Evolutionary conservation across 2,329 filamentous ascomycete genomes (phyloP).

Genomic region (Endoconidiophora laricicola): DNA sequence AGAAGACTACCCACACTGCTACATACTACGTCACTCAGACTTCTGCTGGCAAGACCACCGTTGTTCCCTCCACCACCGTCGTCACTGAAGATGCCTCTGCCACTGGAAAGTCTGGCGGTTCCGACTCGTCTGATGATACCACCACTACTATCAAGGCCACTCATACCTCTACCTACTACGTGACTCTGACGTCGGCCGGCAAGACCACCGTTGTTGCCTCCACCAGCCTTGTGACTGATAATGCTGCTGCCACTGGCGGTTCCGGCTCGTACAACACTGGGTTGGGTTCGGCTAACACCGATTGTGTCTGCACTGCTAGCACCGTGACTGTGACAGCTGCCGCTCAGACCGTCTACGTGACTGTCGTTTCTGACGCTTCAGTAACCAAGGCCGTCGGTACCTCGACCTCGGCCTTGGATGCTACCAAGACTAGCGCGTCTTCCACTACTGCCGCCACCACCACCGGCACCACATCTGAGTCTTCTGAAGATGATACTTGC

Average conservation of each 20-base stretch:
- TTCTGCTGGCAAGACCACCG: slow-evolving; percentile 21
- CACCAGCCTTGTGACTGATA: slow-evolving; percentile 16
- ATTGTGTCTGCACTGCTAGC: slow-evolving; percentile 2
- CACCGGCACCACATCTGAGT: slow-evolving; percentile 6
- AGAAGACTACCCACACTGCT: slow-evolving; percentile 35
- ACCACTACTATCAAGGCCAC: slow-evolving; percentile 25
- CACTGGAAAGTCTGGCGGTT: background rate
- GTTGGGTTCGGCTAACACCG: slow-evolving; percentile 17
- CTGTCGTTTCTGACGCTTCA: slow-evolving; percentile 13
- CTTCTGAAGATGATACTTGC: slow-evolving; percentile 13
- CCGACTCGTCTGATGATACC: slow-evolving; percentile 14
- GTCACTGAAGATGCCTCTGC: slow-evolving; percentile 22
- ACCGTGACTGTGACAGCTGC: slow-evolving; percentile 15
- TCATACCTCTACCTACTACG: slow-evolving; percentile 21
- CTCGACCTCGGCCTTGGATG: slow-evolving; percentile 3
- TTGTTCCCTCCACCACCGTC: slow-evolving; percentile 24
- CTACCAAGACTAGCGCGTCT: slow-evolving; percentile 8
- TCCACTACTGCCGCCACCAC: slow-evolving; percentile 5
- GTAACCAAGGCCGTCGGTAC: slow-evolving; percentile 14
- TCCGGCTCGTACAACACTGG: slow-evolving; percentile 18
- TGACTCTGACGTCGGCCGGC: slow-evolving; percentile 19
- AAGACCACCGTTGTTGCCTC: slow-evolving; percentile 15
- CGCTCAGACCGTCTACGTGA: slow-evolving; percentile 18
- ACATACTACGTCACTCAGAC: slow-evolving; percentile 21
- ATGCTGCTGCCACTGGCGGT: slow-evolving; percentile 13